These are phyloP conservation scores for Isabelozyma gotoi DNA, from an alignment of 805 yeast species.

Conservation along the genomic window DNA sequence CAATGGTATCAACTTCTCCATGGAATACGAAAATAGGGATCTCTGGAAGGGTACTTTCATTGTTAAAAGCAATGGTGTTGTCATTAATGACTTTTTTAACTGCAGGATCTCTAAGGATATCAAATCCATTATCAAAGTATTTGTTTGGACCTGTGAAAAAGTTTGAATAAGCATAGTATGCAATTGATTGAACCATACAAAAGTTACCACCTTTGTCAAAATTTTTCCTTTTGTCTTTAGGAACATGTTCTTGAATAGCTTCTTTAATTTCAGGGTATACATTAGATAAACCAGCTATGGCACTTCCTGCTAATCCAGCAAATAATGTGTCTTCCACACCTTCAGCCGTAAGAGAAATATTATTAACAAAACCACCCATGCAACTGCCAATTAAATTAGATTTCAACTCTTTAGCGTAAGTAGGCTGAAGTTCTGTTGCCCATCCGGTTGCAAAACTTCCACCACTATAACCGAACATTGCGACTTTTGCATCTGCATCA, in stretches of 20 bases:
- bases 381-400: conserved; percentile 25
- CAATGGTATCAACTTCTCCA: conserved; percentile 19
- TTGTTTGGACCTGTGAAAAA: conserved; percentile 13
- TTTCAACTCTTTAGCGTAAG: conserved; percentile 19
- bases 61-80: conserved; percentile 21
- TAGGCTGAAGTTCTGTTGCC: conserved; percentile 25
- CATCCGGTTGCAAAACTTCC: conserved; percentile 27
- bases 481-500: conserved; percentile 11
- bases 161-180: conserved; percentile 3
- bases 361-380: conserved; percentile 36
- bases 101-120: conserved; percentile 9
- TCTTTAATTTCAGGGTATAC: conserved; percentile 26
- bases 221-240: neutral
- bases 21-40: conserved; percentile 25
- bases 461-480: conserved; percentile 28
- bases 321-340: conserved; percentile 22
- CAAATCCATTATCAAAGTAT: conserved; percentile 14
- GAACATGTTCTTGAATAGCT: neutral
- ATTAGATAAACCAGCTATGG: conserved; percentile 27
- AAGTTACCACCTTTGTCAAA: neutral
- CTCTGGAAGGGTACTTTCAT: conserved; percentile 14
- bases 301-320: conserved; percentile 30
- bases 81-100: conserved; percentile 13
- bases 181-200: conserved; percentile 2
- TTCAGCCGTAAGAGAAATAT: conserved; percentile 25